Evolutionary conservation across 1,139 yeast genomes (phyloP).

Genomic region (Diutina rugosa): DNA sequence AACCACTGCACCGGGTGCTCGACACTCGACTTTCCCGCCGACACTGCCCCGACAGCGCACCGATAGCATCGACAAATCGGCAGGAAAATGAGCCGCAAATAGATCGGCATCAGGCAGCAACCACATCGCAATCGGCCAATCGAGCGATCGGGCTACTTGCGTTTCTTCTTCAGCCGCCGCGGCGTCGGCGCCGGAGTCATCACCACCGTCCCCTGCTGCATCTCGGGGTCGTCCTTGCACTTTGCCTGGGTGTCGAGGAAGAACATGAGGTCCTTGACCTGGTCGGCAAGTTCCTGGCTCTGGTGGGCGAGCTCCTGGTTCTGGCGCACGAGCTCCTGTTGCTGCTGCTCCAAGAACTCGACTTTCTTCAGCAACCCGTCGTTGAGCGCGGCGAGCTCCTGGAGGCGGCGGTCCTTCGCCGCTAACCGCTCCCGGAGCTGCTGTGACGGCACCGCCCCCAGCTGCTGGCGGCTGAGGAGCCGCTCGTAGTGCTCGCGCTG

Average conservation of each 20-base stretch:
- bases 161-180: slow-evolving; percentile 7
- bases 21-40: not conserved
- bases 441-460: slow-evolving; percentile 15
- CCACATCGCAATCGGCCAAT: too few species aligned
- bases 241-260: slow-evolving; percentile 63
- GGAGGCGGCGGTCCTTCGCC: slow-evolving; percentile 20
- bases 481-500: slow-evolving; percentile 78
- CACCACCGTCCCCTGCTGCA: slow-evolving; percentile 57
- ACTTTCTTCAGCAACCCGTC: slow-evolving; percentile 47
- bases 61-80: not conserved
- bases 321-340: slow-evolving; percentile 13
- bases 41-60: not conserved
- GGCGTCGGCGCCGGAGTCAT: slow-evolving; percentile 12
- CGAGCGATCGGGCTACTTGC: not conserved
- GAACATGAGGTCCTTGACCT: slow-evolving; percentile 72
- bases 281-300: slow-evolving; percentile 48
- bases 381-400: slow-evolving; percentile 26
- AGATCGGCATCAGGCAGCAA: too few species aligned
- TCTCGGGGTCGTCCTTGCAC: slow-evolving; percentile 56
- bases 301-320: slow-evolving; percentile 14
- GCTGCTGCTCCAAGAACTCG: slow-evolving; percentile 30
- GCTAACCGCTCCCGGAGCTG: slow-evolving; percentile 18
- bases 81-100: too few species aligned
- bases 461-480: slow-evolving; percentile 25
- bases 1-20: not conserved